Base-by-base conservation (phyloP, 2,329 filamentous ascomycete genomes). In the Aspergillus latus region DNA sequence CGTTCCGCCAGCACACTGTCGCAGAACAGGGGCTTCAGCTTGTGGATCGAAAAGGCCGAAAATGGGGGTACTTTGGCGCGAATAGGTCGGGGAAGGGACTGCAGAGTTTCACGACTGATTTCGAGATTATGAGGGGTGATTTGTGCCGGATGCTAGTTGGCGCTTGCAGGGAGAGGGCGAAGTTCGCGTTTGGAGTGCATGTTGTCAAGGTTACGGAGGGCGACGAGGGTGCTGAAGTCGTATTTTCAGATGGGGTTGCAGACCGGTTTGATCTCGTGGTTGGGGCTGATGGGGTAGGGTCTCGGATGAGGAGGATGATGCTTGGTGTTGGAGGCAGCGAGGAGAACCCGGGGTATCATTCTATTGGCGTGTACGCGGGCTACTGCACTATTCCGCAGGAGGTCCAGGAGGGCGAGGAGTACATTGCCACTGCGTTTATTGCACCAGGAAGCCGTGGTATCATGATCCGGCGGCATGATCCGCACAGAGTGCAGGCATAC, bases 121-220 rank as follows among this genome's bases (percentile, higher is more conserved):
- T 76, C 37, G 82, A 84, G 66, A 83, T 85, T 47, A 78, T 84
- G 74, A 72, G 82, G 7, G 81, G 79, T 0, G 79, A 83, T 52
- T 59, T 85, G 30, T 78, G 75, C 10, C 64, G 62, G 1, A 61
- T 84, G 1, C 55, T 84, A 0, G 74, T 80, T 44, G 65, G 70
- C 28, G 54, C 57, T 4, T 59, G 56, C 3, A 64, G 67, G 37
- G 59, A 66, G 2, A 42, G 58, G 0, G 64, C 62, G 0, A 61
- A 63, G 15, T 74, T 73, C 52, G 28, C 64, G 2, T 76, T 77
- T 47, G 73, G 70, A 5, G 65, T 56, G 0, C 71, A 65, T 2
- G 66, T 70, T 10, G 43, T 60, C 5, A 43, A 51, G 6, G 64
- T 74, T 10, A 57, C 65, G 37, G 39, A 74, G 52, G 49, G 32